Evolutionary conservation across 2,329 filamentous ascomycete genomes (phyloP).

Genomic region (Calcarisporium arbuscula): DNA sequence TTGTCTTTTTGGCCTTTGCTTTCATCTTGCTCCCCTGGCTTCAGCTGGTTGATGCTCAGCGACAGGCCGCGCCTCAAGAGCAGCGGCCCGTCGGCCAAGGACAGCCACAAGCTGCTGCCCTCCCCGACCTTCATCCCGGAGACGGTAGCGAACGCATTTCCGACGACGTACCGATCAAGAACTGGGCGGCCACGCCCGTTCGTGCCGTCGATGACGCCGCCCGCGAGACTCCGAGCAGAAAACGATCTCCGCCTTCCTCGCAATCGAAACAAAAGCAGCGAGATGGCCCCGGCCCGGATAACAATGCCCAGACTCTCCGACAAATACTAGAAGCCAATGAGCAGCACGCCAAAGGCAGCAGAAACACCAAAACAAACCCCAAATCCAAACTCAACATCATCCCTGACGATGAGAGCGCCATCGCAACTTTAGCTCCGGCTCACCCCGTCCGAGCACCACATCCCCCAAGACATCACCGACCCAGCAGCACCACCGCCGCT

Average conservation of each 20-base stretch:
- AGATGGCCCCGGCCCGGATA: constrained; percentile 6
- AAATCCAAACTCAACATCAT: constrained; percentile 27
- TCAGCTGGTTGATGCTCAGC: constrained; percentile 55
- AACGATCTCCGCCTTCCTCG: constrained; percentile 16
- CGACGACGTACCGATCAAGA: constrained; percentile 20
- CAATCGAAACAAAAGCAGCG: constrained; percentile 15
- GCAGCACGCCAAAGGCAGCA: constrained; percentile 7
- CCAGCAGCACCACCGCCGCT: constrained; percentile 54
- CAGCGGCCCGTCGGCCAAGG: constrained; percentile 8
- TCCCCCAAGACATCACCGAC: constrained; percentile 55
- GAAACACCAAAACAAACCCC: constrained; percentile 22
- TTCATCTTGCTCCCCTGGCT: constrained; percentile 51
- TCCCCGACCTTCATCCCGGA: constrained; percentile 7
- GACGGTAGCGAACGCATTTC: too few relatives aligned
- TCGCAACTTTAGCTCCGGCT: constrained; percentile 96
- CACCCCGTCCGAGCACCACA: constrained; percentile 88
- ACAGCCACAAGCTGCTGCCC: constrained; percentile 1
- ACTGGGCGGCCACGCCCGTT: constrained; percentile 25
- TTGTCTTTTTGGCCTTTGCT: constrained; percentile 50
- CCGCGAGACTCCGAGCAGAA: constrained; percentile 17
- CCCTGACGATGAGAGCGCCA: constrained; percentile 79
- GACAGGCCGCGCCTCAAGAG: constrained; percentile 43
- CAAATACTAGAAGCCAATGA: background rate
- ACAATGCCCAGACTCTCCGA: constrained; percentile 5
- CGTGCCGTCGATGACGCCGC: constrained; percentile 22